Evolutionary conservation across 106 monocot species (phyloP), one percentile per base, ranked within the genome.

Genomic region (Dendrobium nobile): DNA sequence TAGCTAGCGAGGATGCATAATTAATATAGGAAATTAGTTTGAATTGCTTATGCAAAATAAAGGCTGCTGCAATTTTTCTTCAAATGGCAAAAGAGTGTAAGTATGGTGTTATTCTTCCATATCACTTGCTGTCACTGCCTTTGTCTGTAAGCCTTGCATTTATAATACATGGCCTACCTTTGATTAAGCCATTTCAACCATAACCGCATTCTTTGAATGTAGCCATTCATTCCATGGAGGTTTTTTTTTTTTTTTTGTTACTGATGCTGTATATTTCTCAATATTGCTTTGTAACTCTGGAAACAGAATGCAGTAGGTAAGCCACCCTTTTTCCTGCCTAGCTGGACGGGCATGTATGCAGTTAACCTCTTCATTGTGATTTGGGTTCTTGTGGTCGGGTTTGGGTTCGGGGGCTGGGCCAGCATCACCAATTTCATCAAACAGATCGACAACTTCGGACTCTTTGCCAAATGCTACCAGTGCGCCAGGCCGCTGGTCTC

Each of bases 331-430:
- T 92, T 92, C 83, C 54, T 95, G 41, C 88, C 87, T 15, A 92
- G 92, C 78, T 95, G 95, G 95, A 86, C 90, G 40, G 92, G 68
- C 64, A 89, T 92, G 92, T 95, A 82, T 79, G 82, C 84, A 33
- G 44, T 95, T 58, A 92, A 95, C 81, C 43, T 78, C 45, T 95
- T 95, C 83, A 78, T 95, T 31, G 92, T 92, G 80, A 89, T 65
- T 54, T 95, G 95, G 95, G 95, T 95, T 22, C 45, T 95, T 9
- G 83, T 92, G 47, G 95, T 90, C 33, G 95, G 95, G 40, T 95
- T 95, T 51, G 95, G 92, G 64, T 67, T 95, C 54, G 95, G 95
- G 7, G 95, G 95, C 9, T 95, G 92, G 92, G 87, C 87, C 73
- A 91, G 91, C 79, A 73, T 88, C 31, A 85, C 84, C 85, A 91